Conservation (phyloP, 1,139 yeast genomes). For the Waltiozyma sp. region DNA sequence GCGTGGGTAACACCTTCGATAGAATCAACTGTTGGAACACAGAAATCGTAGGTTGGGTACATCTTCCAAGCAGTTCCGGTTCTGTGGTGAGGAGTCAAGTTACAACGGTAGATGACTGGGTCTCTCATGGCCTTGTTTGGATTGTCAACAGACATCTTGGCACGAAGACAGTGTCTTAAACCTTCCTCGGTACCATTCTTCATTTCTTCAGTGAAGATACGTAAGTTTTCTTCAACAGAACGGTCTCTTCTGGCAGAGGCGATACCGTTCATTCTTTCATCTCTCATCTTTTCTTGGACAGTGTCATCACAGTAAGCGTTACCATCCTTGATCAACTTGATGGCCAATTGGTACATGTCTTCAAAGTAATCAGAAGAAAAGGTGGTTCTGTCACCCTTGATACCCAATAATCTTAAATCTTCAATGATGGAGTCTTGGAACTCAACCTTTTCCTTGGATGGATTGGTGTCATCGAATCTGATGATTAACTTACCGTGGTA, state of each 20-base stretch:
- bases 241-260: constrained; percentile 86
- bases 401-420: constrained; percentile 79
- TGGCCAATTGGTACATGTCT: constrained; percentile 75
- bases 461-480: constrained; percentile 96
- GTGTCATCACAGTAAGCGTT: constrained; percentile 97
- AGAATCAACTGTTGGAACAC: constrained; percentile 92
- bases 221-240: constrained; percentile 79
- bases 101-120: constrained; percentile 94
- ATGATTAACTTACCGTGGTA: constrained; percentile 91
- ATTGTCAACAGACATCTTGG: constrained; percentile 85
- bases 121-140: constrained; percentile 92
- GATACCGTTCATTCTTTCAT: constrained; percentile 95
- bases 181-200: constrained; percentile 87
- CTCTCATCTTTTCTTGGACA: constrained; percentile 88
- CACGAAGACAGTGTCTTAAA: constrained; percentile 81
- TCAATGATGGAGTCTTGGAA: constrained; percentile 87
- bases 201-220: constrained; percentile 82
- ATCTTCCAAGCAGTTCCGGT: constrained; percentile 88
- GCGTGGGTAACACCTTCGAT: constrained; percentile 96
- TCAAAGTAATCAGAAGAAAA: constrained; percentile 91
- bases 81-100: constrained; percentile 93
- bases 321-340: constrained; percentile 83
- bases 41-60: constrained; percentile 96
- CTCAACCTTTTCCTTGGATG: constrained; percentile 87
- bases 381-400: constrained; percentile 79